phyloP scores from a whole-genome alignment of 176 grass and related monocot genomes.

The Oryza brachyantha region DNA sequence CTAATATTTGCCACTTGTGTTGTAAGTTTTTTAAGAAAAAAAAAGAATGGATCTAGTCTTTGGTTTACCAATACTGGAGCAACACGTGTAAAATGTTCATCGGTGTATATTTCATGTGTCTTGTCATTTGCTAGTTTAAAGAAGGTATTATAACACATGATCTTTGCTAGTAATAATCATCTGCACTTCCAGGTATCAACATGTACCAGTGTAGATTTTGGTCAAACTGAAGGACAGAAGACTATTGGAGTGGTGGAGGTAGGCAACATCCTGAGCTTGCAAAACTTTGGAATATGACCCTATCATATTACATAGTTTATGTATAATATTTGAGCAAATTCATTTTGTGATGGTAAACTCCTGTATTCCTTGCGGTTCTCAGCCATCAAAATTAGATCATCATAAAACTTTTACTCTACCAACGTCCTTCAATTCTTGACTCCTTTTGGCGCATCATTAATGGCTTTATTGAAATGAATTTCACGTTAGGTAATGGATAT shows the following conservation, averaged over 20 bases:
- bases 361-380: background rate
- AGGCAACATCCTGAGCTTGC: constrained; percentile 11
- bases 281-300: background rate
- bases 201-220: constrained; percentile 60
- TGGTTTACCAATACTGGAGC: background rate
- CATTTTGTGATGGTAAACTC: background rate
- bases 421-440: background rate
- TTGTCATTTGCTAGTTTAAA: constrained; percentile 5
- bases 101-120: background rate
- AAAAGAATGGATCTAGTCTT: background rate
- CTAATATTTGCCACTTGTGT: background rate
- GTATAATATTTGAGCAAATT: background rate
- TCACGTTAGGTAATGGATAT: constrained; percentile 82
- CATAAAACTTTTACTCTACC: background rate
- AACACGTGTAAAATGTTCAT: background rate
- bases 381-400: background rate
- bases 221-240: constrained; percentile 57
- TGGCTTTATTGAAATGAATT: constrained; percentile 29
- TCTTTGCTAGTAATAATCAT: constrained; percentile 30
- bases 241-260: constrained; percentile 72
- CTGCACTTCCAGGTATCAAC: constrained; percentile 49
- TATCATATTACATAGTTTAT: constrained; percentile 6
- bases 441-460: background rate
- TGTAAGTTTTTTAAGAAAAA: background rate
- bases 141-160: constrained; percentile 3